These are phyloP conservation scores for Myotisia sp. DNA, from an alignment of 2,329 filamentous ascomycete species.

Conservation along the genomic window DNA sequence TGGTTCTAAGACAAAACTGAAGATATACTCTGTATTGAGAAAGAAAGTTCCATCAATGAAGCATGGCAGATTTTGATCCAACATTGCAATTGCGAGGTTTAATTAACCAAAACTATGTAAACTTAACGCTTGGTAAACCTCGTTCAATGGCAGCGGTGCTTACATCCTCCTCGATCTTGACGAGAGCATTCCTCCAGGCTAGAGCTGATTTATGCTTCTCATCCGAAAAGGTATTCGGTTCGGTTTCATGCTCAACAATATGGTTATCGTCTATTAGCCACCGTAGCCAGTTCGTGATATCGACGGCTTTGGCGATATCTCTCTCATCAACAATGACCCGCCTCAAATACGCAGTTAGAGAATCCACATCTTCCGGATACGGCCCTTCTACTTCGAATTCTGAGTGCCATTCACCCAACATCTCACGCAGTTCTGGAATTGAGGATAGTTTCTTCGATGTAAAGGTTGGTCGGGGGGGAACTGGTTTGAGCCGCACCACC, in stretches of 20 bases:
- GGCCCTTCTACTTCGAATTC: constrained; percentile 62
- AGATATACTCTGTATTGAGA: no score
- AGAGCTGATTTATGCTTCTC: neutral
- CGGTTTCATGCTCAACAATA: neutral
- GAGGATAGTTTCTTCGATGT: constrained; percentile 43
- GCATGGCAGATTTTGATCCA: no score
- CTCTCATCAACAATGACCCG: constrained; percentile 61
- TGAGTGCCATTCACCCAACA: constrained; percentile 60
- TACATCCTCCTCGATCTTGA: constrained; percentile 23
- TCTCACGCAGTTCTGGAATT: constrained; percentile 53
- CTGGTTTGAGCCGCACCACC: constrained; percentile 35
- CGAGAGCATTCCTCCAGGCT: constrained; percentile 12
- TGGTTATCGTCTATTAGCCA: constrained; percentile 26
- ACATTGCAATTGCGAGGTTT: no score
- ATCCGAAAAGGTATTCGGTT: neutral
- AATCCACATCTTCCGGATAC: constrained; percentile 60
- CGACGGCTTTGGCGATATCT: constrained; percentile 60
- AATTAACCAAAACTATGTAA: no score
- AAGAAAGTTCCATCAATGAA: no score
- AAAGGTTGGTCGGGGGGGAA: constrained; percentile 44
- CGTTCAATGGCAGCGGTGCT: constrained; percentile 43
- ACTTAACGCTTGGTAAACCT: constrained; percentile 43
- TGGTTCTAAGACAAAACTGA: no score
- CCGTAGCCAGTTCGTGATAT: constrained; percentile 51
- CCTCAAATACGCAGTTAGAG: constrained; percentile 57